A percentile compares a stretch with the other conserved stretches of the same genome.
Conservation (phyloP, 768 basidiomycete genomes). For the Boletus reticuloceps region DNA sequence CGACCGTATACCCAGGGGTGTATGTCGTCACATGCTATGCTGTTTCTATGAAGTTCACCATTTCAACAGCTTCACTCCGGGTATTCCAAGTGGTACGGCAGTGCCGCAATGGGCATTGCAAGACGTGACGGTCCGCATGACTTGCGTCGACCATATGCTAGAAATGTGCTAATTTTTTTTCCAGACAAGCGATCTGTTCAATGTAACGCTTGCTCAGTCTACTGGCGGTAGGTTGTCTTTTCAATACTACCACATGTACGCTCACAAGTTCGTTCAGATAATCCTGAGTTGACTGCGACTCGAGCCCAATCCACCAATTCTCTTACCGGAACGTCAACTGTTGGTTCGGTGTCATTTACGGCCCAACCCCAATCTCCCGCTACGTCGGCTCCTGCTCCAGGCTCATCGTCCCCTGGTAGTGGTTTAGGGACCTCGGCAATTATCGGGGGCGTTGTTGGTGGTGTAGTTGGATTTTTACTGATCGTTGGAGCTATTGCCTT, state of each 20-base stretch:
- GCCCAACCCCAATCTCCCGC: no score
- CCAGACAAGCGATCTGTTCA: conserved; percentile 17
- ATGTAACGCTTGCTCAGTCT: no score
- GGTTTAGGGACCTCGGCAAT: not conserved
- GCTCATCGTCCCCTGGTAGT: not conserved
- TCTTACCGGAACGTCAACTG: no score
- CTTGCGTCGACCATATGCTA: not conserved
- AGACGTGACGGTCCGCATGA: conserved; percentile 45
- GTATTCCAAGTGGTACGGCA: conserved; percentile 44
- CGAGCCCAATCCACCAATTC: no score
- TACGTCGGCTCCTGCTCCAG: not conserved
- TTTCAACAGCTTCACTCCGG: conserved; percentile 38
- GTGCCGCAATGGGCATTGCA: conserved; percentile 65
- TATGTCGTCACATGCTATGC: conserved; percentile 2
- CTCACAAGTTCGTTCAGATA: no score
- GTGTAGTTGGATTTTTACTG: not conserved
- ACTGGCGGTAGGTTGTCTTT: no score
- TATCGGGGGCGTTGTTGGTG: not conserved
- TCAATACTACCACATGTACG: no score
- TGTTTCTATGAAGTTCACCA: not conserved
- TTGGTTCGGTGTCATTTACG: no score
- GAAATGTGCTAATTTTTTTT: conserved; percentile 3
- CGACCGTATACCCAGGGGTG: conserved; percentile 31
- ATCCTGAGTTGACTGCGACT: no score
- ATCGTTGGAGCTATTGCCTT: no score